Conservation (phyloP, 495 filamentous ascomycete genomes). For the Talaromyces adpressus region DNA sequence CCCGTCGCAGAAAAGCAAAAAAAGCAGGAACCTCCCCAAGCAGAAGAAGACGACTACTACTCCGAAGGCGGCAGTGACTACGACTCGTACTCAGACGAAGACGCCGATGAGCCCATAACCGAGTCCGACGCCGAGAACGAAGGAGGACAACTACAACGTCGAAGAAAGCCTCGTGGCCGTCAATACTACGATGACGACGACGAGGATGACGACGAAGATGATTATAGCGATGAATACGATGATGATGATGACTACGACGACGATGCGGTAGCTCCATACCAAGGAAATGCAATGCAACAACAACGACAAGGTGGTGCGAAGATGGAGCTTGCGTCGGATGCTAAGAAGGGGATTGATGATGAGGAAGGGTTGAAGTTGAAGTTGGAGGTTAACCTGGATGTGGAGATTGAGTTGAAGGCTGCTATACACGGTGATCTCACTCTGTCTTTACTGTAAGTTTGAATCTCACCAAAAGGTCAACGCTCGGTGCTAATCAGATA, state of each 20-base stretch:
- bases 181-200: slow-evolving; percentile 48
- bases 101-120: slow-evolving; percentile 26
- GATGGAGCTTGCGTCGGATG: slow-evolving; percentile 25
- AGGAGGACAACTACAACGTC: background rate
- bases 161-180: background rate
- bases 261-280: slow-evolving; percentile 39
- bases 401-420: slow-evolving; percentile 83
- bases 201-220: slow-evolving; percentile 18
- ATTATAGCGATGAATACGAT: slow-evolving; percentile 19
- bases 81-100: slow-evolving; percentile 39
- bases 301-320: slow-evolving; percentile 18
- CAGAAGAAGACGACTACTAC: slow-evolving; percentile 31
- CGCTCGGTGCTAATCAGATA: too few relatives aligned
- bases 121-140: slow-evolving; percentile 2
- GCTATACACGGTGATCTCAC: slow-evolving; percentile 87
- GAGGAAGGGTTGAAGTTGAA: slow-evolving; percentile 58
- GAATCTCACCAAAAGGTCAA: too few relatives aligned
- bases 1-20: slow-evolving; percentile 32
- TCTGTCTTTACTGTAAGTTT: slow-evolving; percentile 73
- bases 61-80: slow-evolving; percentile 35
- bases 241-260: slow-evolving; percentile 17
- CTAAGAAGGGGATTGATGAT: slow-evolving; percentile 27
- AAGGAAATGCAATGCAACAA: slow-evolving; percentile 37
- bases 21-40: slow-evolving; percentile 21
- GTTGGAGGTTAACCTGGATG: slow-evolving; percentile 79